Evolutionary conservation across 352 stramenopile genomes (phyloP).

Genomic region (Globisporangium lucens): DNA sequence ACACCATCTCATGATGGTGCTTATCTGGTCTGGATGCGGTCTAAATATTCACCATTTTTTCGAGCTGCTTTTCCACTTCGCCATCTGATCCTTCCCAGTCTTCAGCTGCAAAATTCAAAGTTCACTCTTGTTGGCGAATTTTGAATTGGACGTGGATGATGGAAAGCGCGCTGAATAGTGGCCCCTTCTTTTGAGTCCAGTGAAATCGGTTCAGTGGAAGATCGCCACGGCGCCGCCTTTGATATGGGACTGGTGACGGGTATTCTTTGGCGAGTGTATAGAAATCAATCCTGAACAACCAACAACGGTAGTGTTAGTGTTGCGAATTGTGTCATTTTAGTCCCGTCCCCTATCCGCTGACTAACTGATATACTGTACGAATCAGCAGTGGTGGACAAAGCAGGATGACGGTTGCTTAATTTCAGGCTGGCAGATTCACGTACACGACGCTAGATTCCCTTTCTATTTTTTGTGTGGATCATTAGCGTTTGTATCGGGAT

Average conservation of each 20-base stretch:
- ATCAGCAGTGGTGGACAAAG: not conserved
- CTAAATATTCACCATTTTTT: too few species aligned
- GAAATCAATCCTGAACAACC: constrained; percentile 1
- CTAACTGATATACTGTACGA: not conserved
- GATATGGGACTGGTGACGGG: not conserved
- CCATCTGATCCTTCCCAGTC: too few species aligned
- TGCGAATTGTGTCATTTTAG: not conserved
- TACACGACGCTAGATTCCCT: not conserved
- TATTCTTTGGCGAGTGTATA: constrained; percentile 5
- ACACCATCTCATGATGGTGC: too few species aligned
- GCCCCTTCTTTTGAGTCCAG: constrained; percentile 8
- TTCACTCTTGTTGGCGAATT: not conserved
- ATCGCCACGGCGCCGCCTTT: constrained; percentile 2
- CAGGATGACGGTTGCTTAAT: not conserved
- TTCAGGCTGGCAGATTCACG: not conserved
- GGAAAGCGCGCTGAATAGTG: not conserved
- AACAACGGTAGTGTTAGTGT: not conserved
- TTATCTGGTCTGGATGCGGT: too few species aligned
- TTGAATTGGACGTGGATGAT: not conserved
- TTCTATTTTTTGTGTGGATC: not conserved
- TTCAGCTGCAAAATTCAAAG: not conserved
- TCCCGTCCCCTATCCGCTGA: not conserved
- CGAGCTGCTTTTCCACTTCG: too few species aligned
- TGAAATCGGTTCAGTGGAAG: constrained; percentile 21
- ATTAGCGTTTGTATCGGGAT: not conserved